phyloP scores from a whole-genome alignment of 345 rosid genomes.

The Anastatica hierochuntica region DNA sequence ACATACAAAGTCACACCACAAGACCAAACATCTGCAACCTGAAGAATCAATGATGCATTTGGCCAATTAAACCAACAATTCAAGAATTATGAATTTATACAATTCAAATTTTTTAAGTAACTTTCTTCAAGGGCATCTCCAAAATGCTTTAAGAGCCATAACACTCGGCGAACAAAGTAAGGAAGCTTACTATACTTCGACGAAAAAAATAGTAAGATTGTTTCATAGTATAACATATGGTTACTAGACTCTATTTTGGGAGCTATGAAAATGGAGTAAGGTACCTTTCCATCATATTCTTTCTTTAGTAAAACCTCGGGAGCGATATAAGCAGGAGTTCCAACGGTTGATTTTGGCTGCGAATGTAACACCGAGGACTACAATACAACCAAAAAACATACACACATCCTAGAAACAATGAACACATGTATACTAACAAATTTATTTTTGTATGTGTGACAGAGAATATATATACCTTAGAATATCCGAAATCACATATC shows the following conservation, averaged over 20 bases:
- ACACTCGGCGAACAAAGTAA: no score
- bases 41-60: slow-evolving; percentile 3
- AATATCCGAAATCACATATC: slow-evolving; percentile 99
- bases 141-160: no score
- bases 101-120: neutral
- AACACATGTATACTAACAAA: neutral
- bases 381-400: slow-evolving; percentile 6
- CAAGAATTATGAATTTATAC: neutral
- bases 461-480: slow-evolving; percentile 48
- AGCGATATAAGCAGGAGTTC: slow-evolving; percentile 99
- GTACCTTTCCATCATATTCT: slow-evolving; percentile 99
- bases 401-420: neutral
- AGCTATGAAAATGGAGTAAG: no score
- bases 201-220: neutral
- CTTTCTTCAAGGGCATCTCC: no score
- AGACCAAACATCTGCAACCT: slow-evolving; percentile 99
- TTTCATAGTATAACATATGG: neutral
- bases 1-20: slow-evolving; percentile 96
- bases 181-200: no score
- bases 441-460: neutral
- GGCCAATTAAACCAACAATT: neutral
- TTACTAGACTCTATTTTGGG: no score
- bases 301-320: slow-evolving; percentile 95
- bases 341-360: slow-evolving; percentile 94
- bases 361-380: slow-evolving; percentile 97